Evolutionary conservation across 345 rosid genomes (phyloP).

Genomic region (Raphanus raphanistrum): DNA sequence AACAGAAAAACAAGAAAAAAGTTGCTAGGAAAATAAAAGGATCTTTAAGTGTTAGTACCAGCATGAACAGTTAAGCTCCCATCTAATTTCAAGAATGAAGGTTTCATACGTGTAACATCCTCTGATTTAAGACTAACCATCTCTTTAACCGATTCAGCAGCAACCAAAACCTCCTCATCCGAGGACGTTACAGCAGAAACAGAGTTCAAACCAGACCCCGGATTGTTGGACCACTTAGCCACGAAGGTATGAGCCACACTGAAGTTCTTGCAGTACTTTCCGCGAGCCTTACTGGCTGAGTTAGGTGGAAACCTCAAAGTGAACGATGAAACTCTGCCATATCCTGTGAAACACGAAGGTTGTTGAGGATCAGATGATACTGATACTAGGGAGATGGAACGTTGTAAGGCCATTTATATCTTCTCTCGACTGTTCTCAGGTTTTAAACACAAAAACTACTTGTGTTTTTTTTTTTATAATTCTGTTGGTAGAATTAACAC

Average conservation of each 20-base stretch:
- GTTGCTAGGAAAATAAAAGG: not conserved
- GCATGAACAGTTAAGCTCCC: slow-evolving; percentile 94
- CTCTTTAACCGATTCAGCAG: not conserved
- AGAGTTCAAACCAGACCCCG: not conserved
- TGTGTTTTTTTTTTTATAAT: too few relatives aligned
- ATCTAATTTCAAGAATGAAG: slow-evolving; percentile 78
- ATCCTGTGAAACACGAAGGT: not conserved
- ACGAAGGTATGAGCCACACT: not conserved
- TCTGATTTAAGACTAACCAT: not conserved
- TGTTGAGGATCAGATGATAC: not conserved
- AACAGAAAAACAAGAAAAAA: too few relatives aligned
- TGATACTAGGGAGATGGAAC: not conserved
- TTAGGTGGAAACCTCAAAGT: not conserved
- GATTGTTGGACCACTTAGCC: not conserved
- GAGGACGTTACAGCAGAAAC: slow-evolving; percentile 18
- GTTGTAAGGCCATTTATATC: not conserved
- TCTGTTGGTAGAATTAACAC: not conserved
- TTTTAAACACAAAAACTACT: not conserved
- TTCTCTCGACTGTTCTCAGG: not conserved
- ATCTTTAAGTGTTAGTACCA: slow-evolving; percentile 45
- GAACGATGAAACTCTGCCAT: not conserved
- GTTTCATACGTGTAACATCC: slow-evolving; percentile 5
- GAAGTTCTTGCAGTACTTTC: not conserved
- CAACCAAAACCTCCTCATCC: not conserved
- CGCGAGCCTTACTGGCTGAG: not conserved